Base-by-base conservation (phyloP, 1,139 yeast species). In the Pichia terricola region DNA sequence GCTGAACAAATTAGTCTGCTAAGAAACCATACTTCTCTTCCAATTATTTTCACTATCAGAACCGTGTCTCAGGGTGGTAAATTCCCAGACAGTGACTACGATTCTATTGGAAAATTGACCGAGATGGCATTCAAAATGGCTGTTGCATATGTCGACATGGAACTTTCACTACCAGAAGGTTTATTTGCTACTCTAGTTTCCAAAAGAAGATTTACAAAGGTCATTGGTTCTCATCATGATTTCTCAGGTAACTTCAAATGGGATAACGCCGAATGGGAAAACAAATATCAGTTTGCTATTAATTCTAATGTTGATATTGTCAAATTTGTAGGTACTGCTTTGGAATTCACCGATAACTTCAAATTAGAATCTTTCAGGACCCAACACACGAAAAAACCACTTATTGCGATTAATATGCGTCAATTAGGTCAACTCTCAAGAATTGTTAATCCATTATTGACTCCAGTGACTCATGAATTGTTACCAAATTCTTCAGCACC, bases 371-470 rank as follows among this genome's bases (percentile, higher is more conserved):
- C 62, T 28, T 91, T 89, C 69, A 76, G 89, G 59, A 49, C 64
- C 0, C 39, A 60, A 3, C 79, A 79, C 56, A 63, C 66, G 3
- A 50, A 59, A 16, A 70, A 72, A 50, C 96, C 96, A 4, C 69
- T 89, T 57, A 77, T 88, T 64, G 91, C 94, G 11, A 79, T 85
- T 54, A 91, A 91, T 61, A 79, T 82, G 83, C 84, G 94, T 3
- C 75, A 69, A 43, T 54, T 62, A 25, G 97, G 97, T 27, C 84
- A 80, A 58, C 67, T 88, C 47, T 83, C 95, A 1, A 74, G 94
- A 51, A 84, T 87, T 4, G 67, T 85, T 53, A 91, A 89, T 64
- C 66, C 73, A 5, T 52, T 82, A 4, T 68, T 88, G 53, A 88
- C 97, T 0, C 97, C 97, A 34, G 84, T 88, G 4, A 83, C 94